Evolutionary conservation across 805 yeast genomes (phyloP), one percentile per base, ranked within the genome.

Genomic region (Myxozyma monticola): DNA sequence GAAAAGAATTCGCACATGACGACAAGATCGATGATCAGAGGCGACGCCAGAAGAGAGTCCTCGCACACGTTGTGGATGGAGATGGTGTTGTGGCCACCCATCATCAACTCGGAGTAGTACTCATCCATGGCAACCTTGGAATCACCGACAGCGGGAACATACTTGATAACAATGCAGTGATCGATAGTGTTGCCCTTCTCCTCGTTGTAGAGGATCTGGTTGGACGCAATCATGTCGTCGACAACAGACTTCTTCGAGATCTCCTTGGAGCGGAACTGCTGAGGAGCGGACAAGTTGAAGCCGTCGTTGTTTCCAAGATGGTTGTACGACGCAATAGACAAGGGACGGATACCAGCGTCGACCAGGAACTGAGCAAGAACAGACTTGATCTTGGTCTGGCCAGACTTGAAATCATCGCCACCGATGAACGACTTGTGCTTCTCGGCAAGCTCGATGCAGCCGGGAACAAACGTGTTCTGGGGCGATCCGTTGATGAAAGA

Each of bases 101-200:
- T 78, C 97, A 90, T 91, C 67, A 90, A 81, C 72, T 90, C 97
- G 49, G 95, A 85, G 75, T 91, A 88, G 74, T 90, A 90, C 74
- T 91, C 97, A 71, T 90, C 98, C 97, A 90, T 91, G 45, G 98
- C 98, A 58, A 90, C 96, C 76, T 90, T 90, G 59, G 93, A 83
- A 71, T 90, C 98, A 33, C 96, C 96, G 42, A 90, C 97, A 7
- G 97, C 96, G 49, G 87, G 85, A 67, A 91, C 73, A 70, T 90
- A 89, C 74, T 90, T 90, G 76, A 90, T 90, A 54, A 90, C 97
- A 68, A 90, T 90, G 72, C 95, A 85, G 71, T 90, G 98, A 65
- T 90, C 97, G 56, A 91, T 85, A 56, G 76, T 78, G 57, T 80
- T 77, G 42, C 96, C 96, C 37, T 74, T 66, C 70, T 86, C 81